Base-by-base conservation (phyloP, 1,139 yeast genomes). In the Magnusiomyces starmeri region DNA sequence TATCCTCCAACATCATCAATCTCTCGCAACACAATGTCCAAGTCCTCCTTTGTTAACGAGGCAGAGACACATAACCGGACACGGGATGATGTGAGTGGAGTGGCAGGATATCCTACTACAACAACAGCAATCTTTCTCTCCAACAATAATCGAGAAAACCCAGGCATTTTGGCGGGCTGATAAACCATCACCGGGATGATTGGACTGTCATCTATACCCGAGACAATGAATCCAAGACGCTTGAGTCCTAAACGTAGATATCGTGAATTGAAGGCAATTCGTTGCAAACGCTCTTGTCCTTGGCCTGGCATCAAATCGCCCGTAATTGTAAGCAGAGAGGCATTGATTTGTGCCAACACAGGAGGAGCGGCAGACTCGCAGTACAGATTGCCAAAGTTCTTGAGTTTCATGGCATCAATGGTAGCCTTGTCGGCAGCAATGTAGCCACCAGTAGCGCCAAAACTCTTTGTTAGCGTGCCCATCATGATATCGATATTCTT, bases 401-500 rank as follows among this genome's bases (percentile, higher is more conserved):
- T 82, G 46, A 85, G 62, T 69, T 92, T 81, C 56, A 92, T 72
- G 61, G 83, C 78, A 61, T 88, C 90, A 53, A 90, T 84, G 45
- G 87, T 71, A 49, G 69, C 71, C 64, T 80, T 77, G 59, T 77
- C 76, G 50, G 85, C 95, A 22, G 96, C 94, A 59, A 92, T 75
- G 67, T 92, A 92, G 48, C 98, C 99, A 64, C 99, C 99, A 46
- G 97, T 89, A 27, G 98, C 97, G 65, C 99, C 98, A 69, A 92
- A 92, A 4, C 97, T 88, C 71, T 92, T 92, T 51, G 98, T 94
- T 54, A 94, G 78, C 8, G 99, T 92, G 49, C 99, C 99, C 99
- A 92, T 92, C 60, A 92, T 73, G 56, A 94, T 73, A 70, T 92
- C 99, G 51, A 92, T 76, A 49, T 80, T 78, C 21, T 73, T 68